These are phyloP conservation scores for Abortiporus biennis DNA, from an alignment of 1,284 basidiomycete genomes.

Conservation along the genomic window DNA sequence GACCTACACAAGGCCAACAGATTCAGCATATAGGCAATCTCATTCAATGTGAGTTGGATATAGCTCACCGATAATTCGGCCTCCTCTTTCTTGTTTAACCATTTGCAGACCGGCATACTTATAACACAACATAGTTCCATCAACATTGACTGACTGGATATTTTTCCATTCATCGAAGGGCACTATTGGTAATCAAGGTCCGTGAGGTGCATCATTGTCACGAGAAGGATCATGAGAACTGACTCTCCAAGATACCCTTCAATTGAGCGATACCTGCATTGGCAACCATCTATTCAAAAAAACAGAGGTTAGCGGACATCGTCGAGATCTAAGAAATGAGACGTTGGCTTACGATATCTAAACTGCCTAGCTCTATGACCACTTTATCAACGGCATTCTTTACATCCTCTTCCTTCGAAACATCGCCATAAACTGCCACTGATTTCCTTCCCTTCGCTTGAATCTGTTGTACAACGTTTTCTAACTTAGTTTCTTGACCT, in stretches of 20 bases:
- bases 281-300: slow-evolving; percentile 20
- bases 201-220: neutral
- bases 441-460: slow-evolving; percentile 22
- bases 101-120: slow-evolving; percentile 24
- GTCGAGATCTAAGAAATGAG: neutral
- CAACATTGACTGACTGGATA: slow-evolving; percentile 19
- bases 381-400: slow-evolving; percentile 24
- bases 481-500: slow-evolving; percentile 21
- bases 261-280: slow-evolving; percentile 21
- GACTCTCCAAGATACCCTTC: slow-evolving; percentile 15
- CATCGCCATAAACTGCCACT: slow-evolving; percentile 26
- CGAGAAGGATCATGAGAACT: neutral
- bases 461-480: slow-evolving; percentile 25
- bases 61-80: slow-evolving; percentile 23
- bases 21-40: too few species aligned
- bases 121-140: slow-evolving; percentile 21
- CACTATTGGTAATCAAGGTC: slow-evolving; percentile 3
- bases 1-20: too few species aligned
- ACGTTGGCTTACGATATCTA: slow-evolving; percentile 8
- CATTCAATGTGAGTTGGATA: too few species aligned
- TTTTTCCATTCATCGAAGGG: slow-evolving; percentile 15
- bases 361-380: slow-evolving; percentile 12
- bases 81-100: slow-evolving; percentile 22
- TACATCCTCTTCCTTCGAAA: slow-evolving; percentile 31
- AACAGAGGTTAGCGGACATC: neutral